Percentiles rank a stretch among this genome's conserved stretches.
Evolutionary conservation across 257 asterid species (phyloP).

Genomic region (Fraxinus excelsior): DNA sequence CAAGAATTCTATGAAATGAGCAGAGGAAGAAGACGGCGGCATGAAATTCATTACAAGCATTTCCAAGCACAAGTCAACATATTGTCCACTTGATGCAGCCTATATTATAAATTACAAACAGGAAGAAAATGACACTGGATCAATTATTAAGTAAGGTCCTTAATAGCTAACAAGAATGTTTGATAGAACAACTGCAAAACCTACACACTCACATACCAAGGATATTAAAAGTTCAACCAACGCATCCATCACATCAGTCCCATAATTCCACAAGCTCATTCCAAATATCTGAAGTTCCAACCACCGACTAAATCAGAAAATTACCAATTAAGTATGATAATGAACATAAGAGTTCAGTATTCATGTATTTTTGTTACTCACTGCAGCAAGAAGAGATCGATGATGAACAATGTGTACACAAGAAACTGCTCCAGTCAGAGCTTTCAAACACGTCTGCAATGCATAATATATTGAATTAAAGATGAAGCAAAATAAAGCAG

Average conservation of each 20-base stretch:
- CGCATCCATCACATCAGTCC: constrained; percentile 84
- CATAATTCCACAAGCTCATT: constrained; percentile 86
- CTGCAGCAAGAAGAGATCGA: constrained; percentile 43
- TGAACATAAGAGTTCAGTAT: not conserved
- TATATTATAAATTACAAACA: constrained; percentile 20
- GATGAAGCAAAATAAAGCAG: not conserved
- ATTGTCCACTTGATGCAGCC: constrained; percentile 83
- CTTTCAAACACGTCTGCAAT: constrained; percentile 78
- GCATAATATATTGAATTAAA: not conserved
- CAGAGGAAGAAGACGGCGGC: constrained; percentile 47
- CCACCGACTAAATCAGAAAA: not conserved
- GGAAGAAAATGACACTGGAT: not conserved
- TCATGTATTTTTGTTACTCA: constrained; percentile 38
- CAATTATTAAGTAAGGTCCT: not conserved
- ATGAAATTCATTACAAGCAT: constrained; percentile 78
- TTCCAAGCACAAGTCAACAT: constrained; percentile 78
- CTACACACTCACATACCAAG: constrained; percentile 54
- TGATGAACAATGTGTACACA: constrained; percentile 44
- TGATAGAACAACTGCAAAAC: not conserved
- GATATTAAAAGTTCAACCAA: constrained; percentile 60
- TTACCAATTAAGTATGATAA: not conserved
- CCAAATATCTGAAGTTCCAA: constrained; percentile 57
- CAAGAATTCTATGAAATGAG: constrained; percentile 43
- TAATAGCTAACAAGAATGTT: not conserved
- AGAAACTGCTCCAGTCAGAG: constrained; percentile 77